Percentiles rank a stretch among this genome's conserved stretches.
Evolutionary conservation across 331 rosid species (phyloP).

Genomic region (Erythrophleum ivorense): DNA sequence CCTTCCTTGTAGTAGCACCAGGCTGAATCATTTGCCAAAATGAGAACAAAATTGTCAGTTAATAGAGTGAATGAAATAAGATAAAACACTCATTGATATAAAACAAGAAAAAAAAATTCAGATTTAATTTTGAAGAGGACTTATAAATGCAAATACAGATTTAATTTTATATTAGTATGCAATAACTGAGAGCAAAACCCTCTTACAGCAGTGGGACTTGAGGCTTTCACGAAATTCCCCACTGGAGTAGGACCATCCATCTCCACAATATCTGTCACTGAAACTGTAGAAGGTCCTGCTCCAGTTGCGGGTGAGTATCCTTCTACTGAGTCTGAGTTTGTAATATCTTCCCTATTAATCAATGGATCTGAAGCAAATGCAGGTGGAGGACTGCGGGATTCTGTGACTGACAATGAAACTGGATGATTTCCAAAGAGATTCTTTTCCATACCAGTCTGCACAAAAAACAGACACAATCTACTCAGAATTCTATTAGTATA

Average conservation of each 20-base stretch:
- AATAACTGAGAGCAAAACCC: slow-evolving; percentile 33
- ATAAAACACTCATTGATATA: slow-evolving; percentile 18
- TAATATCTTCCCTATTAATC: slow-evolving; percentile 54
- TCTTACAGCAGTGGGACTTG: slow-evolving; percentile 86
- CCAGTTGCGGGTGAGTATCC: slow-evolving; percentile 59
- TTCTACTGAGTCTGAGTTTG: slow-evolving; percentile 52
- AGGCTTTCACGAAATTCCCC: slow-evolving; percentile 64
- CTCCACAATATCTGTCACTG: slow-evolving; percentile 77
- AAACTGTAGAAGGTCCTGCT: slow-evolving; percentile 61
- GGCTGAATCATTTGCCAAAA: slow-evolving; percentile 64
- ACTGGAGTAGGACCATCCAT: slow-evolving; percentile 68
- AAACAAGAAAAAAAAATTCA: slow-evolving; percentile 27
- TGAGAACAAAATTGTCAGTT: slow-evolving; percentile 37
- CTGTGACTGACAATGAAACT: slow-evolving; percentile 65
- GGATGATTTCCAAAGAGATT: slow-evolving; percentile 93
- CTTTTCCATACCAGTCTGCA: slow-evolving; percentile 96
- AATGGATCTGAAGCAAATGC: slow-evolving; percentile 92
- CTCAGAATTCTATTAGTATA: background rate
- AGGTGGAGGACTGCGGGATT: slow-evolving; percentile 81
- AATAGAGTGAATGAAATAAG: slow-evolving; percentile 27
- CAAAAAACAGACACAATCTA: slow-evolving; percentile 35
- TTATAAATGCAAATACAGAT: slow-evolving; percentile 31
- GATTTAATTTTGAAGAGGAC: slow-evolving; percentile 18
- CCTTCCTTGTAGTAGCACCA: slow-evolving; percentile 95
- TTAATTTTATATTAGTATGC: slow-evolving; percentile 27